phyloP scores from a whole-genome alignment of 768 basidiomycete species.

The Mycena maculata region DNA sequence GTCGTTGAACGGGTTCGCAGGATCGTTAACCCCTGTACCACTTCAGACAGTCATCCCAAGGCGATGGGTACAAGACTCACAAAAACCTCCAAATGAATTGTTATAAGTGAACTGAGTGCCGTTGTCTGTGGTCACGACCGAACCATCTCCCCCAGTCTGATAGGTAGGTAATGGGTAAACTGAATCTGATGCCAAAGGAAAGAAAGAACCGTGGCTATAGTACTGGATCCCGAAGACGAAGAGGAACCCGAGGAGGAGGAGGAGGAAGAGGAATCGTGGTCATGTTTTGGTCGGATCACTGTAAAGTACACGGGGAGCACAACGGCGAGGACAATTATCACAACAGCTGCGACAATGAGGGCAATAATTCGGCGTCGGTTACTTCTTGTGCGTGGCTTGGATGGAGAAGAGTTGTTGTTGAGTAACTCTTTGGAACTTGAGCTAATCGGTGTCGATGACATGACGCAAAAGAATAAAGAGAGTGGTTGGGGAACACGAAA shows the following conservation, averaged over 20 bases:
- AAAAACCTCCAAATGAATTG: constrained; percentile 78
- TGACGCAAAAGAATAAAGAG: too few relatives aligned
- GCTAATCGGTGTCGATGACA: not conserved
- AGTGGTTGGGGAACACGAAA: not conserved
- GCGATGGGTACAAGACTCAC: constrained; percentile 46
- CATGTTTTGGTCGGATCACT: constrained; percentile 41
- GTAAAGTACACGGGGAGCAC: constrained; percentile 50
- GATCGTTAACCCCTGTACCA: constrained; percentile 65
- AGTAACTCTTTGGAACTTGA: too few relatives aligned
- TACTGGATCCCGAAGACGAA: not conserved
- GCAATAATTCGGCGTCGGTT: not conserved
- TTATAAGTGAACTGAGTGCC: constrained; percentile 77
- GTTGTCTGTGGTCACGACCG: constrained; percentile 65
- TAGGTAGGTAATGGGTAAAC: not conserved
- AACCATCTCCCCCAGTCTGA: constrained; percentile 71
- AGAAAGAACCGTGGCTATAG: constrained; percentile 6
- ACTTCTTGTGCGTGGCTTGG: not conserved
- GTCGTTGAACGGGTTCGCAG: constrained; percentile 74
- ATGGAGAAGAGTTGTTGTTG: constrained; percentile 21
- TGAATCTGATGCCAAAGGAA: not conserved
- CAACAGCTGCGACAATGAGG: constrained; percentile 28
- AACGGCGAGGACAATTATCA: constrained; percentile 44
- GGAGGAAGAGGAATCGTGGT: constrained; percentile 30
- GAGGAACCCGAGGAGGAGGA: not conserved
- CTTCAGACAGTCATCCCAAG: not conserved